Base-by-base conservation (phyloP, 169 alveolate genomes). In the Eimeria praecox region DNA sequence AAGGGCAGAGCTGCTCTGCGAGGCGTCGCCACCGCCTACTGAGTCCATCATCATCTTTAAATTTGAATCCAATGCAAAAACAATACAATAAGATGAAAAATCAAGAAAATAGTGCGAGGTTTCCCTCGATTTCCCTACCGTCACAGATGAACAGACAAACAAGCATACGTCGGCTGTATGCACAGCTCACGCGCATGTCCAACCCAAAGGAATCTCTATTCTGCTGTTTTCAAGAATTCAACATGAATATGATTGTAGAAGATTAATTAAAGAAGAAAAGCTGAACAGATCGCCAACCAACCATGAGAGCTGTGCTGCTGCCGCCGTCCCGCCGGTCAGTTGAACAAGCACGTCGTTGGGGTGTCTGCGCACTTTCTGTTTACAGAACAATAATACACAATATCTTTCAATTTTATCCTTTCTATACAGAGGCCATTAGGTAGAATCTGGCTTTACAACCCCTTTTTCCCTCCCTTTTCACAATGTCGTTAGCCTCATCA, bases 291-390 rank as follows among this genome's bases (percentile, higher is more conserved):
- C 49, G 77, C 42, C 73, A 30, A 33, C 73, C 30, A 38, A 18
- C 52, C 44, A 52, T 9, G 38, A 83, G 75, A 30, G 73, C 91
- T 46, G 56, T 52, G 91, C 91, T 20, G 91, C 91, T 83, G 91
- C 91, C 75, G 69, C 91, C 73, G 91, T 83, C 91, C 91, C 73
- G 73, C 73, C 91, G 91, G 91, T 83, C 75, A 83, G 73, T 33
- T 30, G 44, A 8, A 54, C 91, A 46, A 52, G 75, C 91, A 14
- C 30, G 27, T 52, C 20, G 73, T 3, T 30, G 73, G 75, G 91
- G 91, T 83, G 91, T 83, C 91, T 83, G 75, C 22, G 38, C 56
- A 46, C 75, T 54, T 83, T 54, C 91, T 78, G 64, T n/a, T n/a
- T 62, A 62, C 8, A 42, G 12, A 27, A 27, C 62, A 22, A 2